Base-by-base conservation (phyloP, 495 filamentous ascomycete species). In the Penicillium egyptiacum region DNA sequence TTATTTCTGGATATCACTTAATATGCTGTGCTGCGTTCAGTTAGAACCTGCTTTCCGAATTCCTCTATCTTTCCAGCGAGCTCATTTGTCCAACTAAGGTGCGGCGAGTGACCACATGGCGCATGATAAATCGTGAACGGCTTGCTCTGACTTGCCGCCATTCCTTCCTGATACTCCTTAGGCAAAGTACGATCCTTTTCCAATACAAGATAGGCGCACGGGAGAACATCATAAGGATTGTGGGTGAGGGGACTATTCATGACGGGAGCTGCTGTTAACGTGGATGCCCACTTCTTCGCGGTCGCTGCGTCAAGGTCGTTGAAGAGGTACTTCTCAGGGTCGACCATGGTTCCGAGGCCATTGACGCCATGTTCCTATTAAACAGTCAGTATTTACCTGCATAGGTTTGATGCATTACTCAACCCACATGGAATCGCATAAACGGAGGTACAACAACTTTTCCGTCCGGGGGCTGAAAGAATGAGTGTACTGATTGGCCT, bases 191-290 rank as follows among this genome's bases (percentile, higher is more conserved):
- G 20, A 50, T 76, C 71, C 0, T 58, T 52, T n/a, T 73, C 70
- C 1, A 65, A 28, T 16, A 72, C 59, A 42, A 73, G 31, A 56
- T 74, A 76, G 3, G 70, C 69, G 49, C 69, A 73, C 0, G 72
- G 73, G 11, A 76, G 42, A 0, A 43, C 46, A 17, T 56, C 39
- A 46, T 75, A 76, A 2, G 67, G 58, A 53, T 75, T 60, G 42
- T 75, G 70, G 3, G 68, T 70, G 2, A 76, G 53, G 22, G 47
- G 52, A 2, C 58, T 65, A 0, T 37, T 66, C 44, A 69, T 54
- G 10, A 64, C 33, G 0, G 74, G 70, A 25, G 61, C 56, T 19
- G 72, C 70, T 43, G 72, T 77, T 53, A 76, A 60, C 59, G 55
- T 68, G 44, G 44, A 65, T 54, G 55, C 54, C 63, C 65, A 72